Evolutionary conservation across 148 eudicot genomes (phyloP).

Genomic region (Chenopodium suecicum): DNA sequence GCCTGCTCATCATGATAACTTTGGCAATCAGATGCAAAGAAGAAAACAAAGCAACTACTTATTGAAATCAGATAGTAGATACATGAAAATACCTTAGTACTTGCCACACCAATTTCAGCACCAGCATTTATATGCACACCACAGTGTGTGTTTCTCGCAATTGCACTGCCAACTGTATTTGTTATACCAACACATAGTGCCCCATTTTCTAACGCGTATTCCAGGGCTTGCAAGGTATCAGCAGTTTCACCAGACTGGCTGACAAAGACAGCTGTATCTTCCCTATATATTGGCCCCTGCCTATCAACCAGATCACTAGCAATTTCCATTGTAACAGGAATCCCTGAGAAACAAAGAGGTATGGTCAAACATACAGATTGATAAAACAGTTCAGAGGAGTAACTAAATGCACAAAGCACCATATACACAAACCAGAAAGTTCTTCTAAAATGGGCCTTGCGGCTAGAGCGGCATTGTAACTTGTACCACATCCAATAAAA

Average conservation of each 20-base stretch:
- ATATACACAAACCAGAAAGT: slow-evolving; percentile 72
- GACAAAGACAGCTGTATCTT: slow-evolving; percentile 95
- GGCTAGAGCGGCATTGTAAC: slow-evolving; percentile 98
- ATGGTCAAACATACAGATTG: not conserved
- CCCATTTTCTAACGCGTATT: slow-evolving; percentile 90
- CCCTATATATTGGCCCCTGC: slow-evolving; percentile 97
- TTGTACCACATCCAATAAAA: slow-evolving; percentile 97
- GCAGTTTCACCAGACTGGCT: slow-evolving; percentile 99
- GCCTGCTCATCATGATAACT: slow-evolving; percentile 52
- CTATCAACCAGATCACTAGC: slow-evolving; percentile 98
- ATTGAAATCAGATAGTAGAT: not conserved
- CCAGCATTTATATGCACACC: slow-evolving; percentile 99
- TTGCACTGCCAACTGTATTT: slow-evolving; percentile 96
- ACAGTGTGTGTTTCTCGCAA: slow-evolving; percentile 89
- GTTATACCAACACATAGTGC: slow-evolving; percentile 97
- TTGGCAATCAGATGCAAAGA: slow-evolving; percentile 4
- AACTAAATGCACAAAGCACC: slow-evolving; percentile 12
- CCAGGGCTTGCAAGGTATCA: slow-evolving; percentile 85
- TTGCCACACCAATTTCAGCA: slow-evolving; percentile 97
- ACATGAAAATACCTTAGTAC: slow-evolving; percentile 70
- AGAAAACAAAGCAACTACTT: not conserved
- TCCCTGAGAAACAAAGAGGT: slow-evolving; percentile 40
- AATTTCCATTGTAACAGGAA: slow-evolving; percentile 95
- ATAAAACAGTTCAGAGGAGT: not conserved
- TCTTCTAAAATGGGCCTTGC: slow-evolving; percentile 94